Evolutionary conservation across 2,329 filamentous ascomycete species (phyloP).

Genomic region (Colletotrichum sp.): DNA sequence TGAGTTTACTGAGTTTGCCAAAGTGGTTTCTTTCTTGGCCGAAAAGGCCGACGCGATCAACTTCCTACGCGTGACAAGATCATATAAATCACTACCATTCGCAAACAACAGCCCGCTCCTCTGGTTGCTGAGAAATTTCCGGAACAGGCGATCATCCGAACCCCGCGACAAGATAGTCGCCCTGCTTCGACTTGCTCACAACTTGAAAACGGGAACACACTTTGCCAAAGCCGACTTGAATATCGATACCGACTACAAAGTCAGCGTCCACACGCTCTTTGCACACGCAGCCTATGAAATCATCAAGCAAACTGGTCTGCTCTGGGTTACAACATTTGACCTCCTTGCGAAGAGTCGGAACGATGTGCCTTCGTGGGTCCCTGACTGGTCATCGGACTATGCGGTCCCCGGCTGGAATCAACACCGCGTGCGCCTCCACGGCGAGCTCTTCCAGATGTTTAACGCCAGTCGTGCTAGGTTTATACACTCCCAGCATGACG

Average conservation of each 20-base stretch:
- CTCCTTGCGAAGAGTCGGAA: slow-evolving; percentile 3
- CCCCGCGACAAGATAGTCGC: slow-evolving; percentile 22
- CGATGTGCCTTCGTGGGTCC: slow-evolving; percentile 20
- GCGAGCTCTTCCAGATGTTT: not conserved
- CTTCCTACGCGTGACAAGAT: not conserved
- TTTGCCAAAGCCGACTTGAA: not conserved
- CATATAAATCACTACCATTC: not conserved
- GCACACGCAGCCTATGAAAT: not conserved
- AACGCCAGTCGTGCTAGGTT: not conserved
- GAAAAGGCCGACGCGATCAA: not conserved
- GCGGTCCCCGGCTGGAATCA: not conserved
- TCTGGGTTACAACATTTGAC: slow-evolving; percentile 15
- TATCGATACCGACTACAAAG: not conserved
- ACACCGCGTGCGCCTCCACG: not conserved
- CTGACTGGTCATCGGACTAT: slow-evolving; percentile 20
- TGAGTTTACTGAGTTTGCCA: not conserved
- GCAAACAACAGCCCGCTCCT: not conserved
- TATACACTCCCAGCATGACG: not conserved
- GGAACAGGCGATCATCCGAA: slow-evolving; percentile 11
- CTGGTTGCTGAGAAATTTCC: slow-evolving; percentile 14
- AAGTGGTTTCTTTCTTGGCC: slow-evolving; percentile 1
- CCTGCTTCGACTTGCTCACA: slow-evolving; percentile 1
- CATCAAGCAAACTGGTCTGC: not conserved
- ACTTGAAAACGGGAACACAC: not conserved
- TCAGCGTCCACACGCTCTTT: not conserved